Base-by-base conservation (phyloP, 2,329 filamentous ascomycete genomes). In the Didymella segeticola region DNA sequence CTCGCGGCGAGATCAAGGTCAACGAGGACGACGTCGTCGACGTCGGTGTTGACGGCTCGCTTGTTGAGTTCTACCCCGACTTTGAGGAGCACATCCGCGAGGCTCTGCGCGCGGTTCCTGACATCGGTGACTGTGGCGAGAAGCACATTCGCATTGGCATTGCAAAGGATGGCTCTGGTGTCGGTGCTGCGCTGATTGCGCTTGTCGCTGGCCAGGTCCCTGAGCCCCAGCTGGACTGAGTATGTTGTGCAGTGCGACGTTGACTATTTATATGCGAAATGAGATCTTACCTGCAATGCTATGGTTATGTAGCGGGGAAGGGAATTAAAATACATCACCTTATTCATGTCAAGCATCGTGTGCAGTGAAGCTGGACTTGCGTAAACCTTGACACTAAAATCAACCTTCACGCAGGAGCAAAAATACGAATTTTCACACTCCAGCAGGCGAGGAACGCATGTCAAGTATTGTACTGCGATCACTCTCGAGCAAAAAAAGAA, bases 141-240 rank as follows among this genome's bases (percentile, higher is more conserved):
- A 89, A 90, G 78, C 90, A 87, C 77, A 90, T 99, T 61, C 84
- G 91, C 52, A 97, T 99, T 68, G 95, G 93, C 19, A 95, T 98
- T 69, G 95, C 95, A 58, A 97, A 96, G 82, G 95, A 99, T 73
- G 95, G 95, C 41, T 95, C 90, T 60, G 95, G 91, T 59, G 90
- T 96, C n/a, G 95, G 95, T 47, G 95, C 95, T 3, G 95, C 95
- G 33, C 79, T 99, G 66, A 98, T 98, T 76, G 95, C 95, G 45
- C 83, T 97, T 43, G 90, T 97, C 23, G 93, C 93, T 1, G 89
- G 89, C 1, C 80, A 82, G 68, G 67, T 73, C 2, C 56, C 47
- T 6, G 51, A 60, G 36, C 63, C 64, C 14, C 56, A 66, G 49
- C 42, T 56, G 45, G 39, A 53, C 19, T 57, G 39, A 29, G 36